Base-by-base conservation (phyloP, 768 basidiomycete genomes). In the Cyclocybe cylindracea region DNA sequence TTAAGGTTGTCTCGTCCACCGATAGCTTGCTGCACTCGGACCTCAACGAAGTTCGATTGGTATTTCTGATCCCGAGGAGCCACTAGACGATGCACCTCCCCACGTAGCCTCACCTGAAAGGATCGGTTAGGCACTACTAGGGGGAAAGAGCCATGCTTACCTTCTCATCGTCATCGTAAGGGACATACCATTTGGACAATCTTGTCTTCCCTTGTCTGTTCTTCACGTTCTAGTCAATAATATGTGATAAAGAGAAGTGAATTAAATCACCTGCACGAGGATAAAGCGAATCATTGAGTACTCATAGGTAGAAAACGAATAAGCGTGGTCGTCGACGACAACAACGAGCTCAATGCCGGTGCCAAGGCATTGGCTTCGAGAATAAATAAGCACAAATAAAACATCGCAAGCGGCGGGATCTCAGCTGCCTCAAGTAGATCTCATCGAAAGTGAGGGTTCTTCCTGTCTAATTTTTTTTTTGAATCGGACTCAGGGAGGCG, bases 81-180 rank as follows among this genome's bases (percentile, higher is more conserved):
- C 9, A 99, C 92, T 55, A 98, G 70, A 34, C 97, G 79, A 68
- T 99, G 97, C 0, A 99, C 96, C 68, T 99, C 97, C 3, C 97
- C 96, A 14, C 96, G 83, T 52, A 98, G 78, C 47, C 95, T 84
- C 52, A 96, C 91, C 94, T 96, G 61, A 31, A 7, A 19, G 29
- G 6, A 29, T 46, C 29, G 32, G 37, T 38, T 36, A n/a, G 3
- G 19, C 44, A 41, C 44, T 42, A 18, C 50, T 1, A 18, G 9
- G 44, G 6, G 31, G 14, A 19, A 11, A 8, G 36, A 18, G 33
- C n/a, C 19, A 18, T 10, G 39, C 62, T 32, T 41, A 92, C 93
- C 86, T 98, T 99, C 78, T 98, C 97, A 61, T 99, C 97, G 65
- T 99, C 97, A 61, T 98, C 95, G 60, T 94, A 98, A 1, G 97